Conservation (phyloP, 306 rosid genomes). For the Lathyrus aphaca region DNA sequence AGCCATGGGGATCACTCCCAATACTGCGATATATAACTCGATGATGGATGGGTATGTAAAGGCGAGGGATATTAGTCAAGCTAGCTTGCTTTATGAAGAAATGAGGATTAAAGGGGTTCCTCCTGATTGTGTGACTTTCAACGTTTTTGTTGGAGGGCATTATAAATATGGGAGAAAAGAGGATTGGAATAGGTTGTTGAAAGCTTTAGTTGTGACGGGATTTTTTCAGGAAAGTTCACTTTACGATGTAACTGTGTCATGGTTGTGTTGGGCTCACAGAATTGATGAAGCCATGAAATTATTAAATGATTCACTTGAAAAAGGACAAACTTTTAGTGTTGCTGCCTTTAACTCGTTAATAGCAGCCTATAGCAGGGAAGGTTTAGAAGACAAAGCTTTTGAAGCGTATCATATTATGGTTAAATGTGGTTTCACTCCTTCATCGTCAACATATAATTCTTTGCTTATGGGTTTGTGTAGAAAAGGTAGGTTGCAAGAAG, state of each 20-base stretch:
- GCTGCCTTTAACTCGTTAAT: slow-evolving; percentile 33
- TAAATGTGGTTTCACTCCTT: slow-evolving; percentile 31
- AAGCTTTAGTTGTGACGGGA: background rate
- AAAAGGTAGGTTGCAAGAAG: slow-evolving; percentile 30
- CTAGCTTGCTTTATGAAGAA: slow-evolving; percentile 28
- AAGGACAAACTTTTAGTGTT: slow-evolving; percentile 27
- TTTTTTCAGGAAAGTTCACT: slow-evolving; percentile 20
- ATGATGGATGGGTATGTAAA: slow-evolving; percentile 35
- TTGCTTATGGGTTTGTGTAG: slow-evolving; percentile 37
- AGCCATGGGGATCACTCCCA: slow-evolving; percentile 10
- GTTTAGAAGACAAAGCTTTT: slow-evolving; percentile 31
- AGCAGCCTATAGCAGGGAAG: slow-evolving; percentile 30
- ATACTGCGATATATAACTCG: background rate
- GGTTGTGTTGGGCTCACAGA: slow-evolving; percentile 33
- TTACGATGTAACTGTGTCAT: slow-evolving; percentile 3
- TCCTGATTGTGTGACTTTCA: slow-evolving; percentile 32
- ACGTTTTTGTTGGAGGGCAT: slow-evolving; percentile 29
- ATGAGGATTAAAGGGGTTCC: slow-evolving; percentile 20
- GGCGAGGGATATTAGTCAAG: slow-evolving; percentile 29
- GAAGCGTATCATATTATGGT: slow-evolving; percentile 30
- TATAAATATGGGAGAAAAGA: slow-evolving; percentile 23
- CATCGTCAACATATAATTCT: slow-evolving; percentile 23
- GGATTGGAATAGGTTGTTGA: slow-evolving; percentile 3
- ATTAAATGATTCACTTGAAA: slow-evolving; percentile 19
- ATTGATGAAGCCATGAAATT: slow-evolving; percentile 20